Evolutionary conservation across 257 asterid genomes (phyloP).

Genomic region (Leonotis leonurus): DNA sequence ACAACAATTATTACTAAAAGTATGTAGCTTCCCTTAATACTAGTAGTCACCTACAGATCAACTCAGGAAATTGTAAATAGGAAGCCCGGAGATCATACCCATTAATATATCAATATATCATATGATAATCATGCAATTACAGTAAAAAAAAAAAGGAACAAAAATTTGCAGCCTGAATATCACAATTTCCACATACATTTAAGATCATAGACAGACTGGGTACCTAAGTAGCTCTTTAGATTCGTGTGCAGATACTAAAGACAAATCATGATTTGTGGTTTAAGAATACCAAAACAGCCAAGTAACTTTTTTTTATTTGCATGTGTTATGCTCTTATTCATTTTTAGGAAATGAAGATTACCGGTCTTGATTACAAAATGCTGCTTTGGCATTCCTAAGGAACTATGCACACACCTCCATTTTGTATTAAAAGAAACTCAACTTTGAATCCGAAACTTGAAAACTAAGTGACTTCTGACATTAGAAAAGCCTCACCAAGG

Average conservation of each 20-base stretch:
- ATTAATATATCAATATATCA: slow-evolving; percentile 4
- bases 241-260: neutral
- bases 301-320: slow-evolving; percentile 6
- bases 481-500: slow-evolving; percentile 73
- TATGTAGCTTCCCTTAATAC: slow-evolving; percentile 3
- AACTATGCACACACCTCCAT: no score
- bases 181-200: neutral
- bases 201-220: no score
- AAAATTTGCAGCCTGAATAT: slow-evolving; percentile 4
- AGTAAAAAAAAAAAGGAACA: no score
- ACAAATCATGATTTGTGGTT: neutral
- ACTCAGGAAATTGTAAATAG: neutral
- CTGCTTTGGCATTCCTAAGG: no score
- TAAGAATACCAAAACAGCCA: slow-evolving; percentile 4
- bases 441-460: neutral
- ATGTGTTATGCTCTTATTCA: slow-evolving; percentile 6
- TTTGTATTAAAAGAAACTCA: slow-evolving; percentile 8
- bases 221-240: no score
- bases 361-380: slow-evolving; percentile 1
- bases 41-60: slow-evolving; percentile 4
- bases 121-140: neutral
- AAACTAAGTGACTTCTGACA: neutral
- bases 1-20: neutral
- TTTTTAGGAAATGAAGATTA: neutral
- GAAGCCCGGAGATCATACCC: slow-evolving; percentile 7